Percentiles rank a stretch among this genome's conserved stretches.
Conservation (phyloP, 2,329 filamentous ascomycete genomes). For the Cladorrhinum sp. region DNA sequence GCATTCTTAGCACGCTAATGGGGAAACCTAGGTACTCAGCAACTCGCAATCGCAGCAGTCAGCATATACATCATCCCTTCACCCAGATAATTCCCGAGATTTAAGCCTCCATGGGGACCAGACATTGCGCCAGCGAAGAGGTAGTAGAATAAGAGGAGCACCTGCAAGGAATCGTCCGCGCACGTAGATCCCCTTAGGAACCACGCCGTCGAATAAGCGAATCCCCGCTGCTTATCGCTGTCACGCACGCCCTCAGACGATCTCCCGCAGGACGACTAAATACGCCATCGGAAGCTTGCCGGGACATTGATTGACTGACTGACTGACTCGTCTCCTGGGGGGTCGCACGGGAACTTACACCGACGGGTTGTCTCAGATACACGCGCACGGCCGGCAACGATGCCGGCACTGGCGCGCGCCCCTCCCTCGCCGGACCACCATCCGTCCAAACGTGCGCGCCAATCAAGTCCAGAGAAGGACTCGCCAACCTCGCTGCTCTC, state of each 20-base stretch:
- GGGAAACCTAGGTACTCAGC: neutral
- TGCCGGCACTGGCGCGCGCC: slow-evolving; percentile 42
- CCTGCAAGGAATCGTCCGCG: neutral
- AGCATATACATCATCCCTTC: neutral
- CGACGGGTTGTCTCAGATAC: slow-evolving; percentile 5
- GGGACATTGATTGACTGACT: neutral
- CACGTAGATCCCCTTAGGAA: neutral
- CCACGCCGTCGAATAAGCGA: neutral
- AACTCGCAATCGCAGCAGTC: neutral
- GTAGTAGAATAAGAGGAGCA: neutral
- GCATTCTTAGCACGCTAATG: neutral
- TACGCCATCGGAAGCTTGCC: too few species aligned
- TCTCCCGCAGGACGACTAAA: neutral
- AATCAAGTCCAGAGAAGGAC: slow-evolving; percentile 48
- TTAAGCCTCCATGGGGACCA: slow-evolving; percentile 12
- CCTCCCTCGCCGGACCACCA: slow-evolving; percentile 50
- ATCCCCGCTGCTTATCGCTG: neutral
- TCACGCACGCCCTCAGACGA: neutral
- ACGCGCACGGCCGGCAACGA: slow-evolving; percentile 27
- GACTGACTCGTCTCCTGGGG: neutral
- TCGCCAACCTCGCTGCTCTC: slow-evolving; percentile 38
- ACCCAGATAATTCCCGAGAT: neutral
- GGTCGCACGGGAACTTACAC: neutral
- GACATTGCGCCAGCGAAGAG: slow-evolving; percentile 10
- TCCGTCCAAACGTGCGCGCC: slow-evolving; percentile 57